phyloP scores from a whole-genome alignment of 192 early-diverging fungal species.

The Entomortierella parvispora region DNA sequence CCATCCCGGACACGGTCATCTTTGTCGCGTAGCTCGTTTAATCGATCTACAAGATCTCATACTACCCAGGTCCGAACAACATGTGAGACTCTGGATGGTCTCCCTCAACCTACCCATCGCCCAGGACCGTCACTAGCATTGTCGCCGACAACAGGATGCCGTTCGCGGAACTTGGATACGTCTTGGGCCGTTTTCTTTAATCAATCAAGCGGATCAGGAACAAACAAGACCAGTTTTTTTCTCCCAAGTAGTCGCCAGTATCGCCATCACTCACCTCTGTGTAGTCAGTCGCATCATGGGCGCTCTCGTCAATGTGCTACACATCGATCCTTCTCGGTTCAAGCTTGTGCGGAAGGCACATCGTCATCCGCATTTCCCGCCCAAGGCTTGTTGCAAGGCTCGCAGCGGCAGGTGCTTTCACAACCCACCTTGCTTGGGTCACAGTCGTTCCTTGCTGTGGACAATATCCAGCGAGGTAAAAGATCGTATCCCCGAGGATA shows the following conservation, averaged over 20 bases:
- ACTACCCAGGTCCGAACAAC: background rate
- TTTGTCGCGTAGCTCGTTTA: background rate
- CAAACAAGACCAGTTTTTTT: conserved; percentile 18
- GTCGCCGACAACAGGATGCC: background rate
- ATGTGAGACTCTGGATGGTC: background rate
- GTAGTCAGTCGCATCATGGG: background rate
- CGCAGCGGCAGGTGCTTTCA: conserved; percentile 17
- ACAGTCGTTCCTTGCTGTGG: conserved; percentile 25
- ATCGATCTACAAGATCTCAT: conserved; percentile 1
- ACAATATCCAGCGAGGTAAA: conserved; percentile 34
- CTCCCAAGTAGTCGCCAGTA: conserved; percentile 1
- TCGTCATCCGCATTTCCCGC: background rate
- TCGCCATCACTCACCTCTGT: background rate
- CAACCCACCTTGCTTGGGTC: conserved; percentile 32
- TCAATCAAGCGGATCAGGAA: conserved; percentile 12
- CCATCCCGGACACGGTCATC: conserved; percentile 15
- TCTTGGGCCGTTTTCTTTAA: conserved; percentile 41
- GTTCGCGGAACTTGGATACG: conserved; percentile 9
- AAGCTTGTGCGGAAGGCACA: conserved; percentile 15
- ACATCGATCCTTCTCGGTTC: conserved; percentile 33
- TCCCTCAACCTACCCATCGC: background rate
- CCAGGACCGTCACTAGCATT: background rate
- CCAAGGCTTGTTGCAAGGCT: conserved; percentile 7
- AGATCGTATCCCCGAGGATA: conserved; percentile 17
- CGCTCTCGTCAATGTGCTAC: conserved; percentile 1